Percentiles rank a stretch among this genome's conserved stretches.
phyloP scores from a whole-genome alignment of 768 basidiomycete species.

The Lepiota venenata region DNA sequence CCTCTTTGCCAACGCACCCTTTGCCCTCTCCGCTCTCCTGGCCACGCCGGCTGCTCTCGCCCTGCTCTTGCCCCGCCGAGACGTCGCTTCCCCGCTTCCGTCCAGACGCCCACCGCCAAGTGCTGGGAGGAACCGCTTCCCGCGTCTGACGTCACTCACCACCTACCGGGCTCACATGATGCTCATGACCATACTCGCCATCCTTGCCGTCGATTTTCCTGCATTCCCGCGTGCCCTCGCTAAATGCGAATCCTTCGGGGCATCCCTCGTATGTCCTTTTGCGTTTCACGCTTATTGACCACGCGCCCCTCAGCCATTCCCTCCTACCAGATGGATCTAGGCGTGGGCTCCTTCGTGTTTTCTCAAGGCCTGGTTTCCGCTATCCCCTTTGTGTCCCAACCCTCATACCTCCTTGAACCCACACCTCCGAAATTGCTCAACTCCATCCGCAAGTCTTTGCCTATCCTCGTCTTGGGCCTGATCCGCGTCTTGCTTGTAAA shows the following conservation, averaged over 20 bases:
- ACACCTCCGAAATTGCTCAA: slow-evolving; percentile 46
- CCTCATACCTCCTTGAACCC: slow-evolving; percentile 46
- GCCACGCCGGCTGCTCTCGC: slow-evolving; percentile 42
- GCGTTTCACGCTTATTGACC: background rate
- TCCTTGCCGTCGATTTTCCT: slow-evolving; percentile 94
- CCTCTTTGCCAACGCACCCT: slow-evolving; percentile 57
- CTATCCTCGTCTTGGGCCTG: slow-evolving; percentile 71
- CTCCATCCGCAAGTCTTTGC: slow-evolving; percentile 56
- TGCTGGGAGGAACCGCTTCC: slow-evolving; percentile 20
- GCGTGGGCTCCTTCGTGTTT: slow-evolving; percentile 97
- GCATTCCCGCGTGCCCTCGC: slow-evolving; percentile 86
- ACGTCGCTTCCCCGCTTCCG: slow-evolving; percentile 49
- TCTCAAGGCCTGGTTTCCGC: slow-evolving; percentile 94
- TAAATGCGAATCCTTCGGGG: slow-evolving; percentile 93
- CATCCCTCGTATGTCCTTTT: slow-evolving; percentile 70
- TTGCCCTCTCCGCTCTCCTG: slow-evolving; percentile 46
- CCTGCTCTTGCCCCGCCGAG: slow-evolving; percentile 38
- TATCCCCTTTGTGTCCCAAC: slow-evolving; percentile 69
- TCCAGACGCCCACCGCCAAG: slow-evolving; percentile 31
- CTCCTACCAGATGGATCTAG: slow-evolving; percentile 84
- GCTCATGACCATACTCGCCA: slow-evolving; percentile 85
- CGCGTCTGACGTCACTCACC: slow-evolving; percentile 73
- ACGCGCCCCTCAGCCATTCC: slow-evolving; percentile 5
- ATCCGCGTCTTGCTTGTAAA: slow-evolving; percentile 85
- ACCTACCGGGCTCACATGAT: slow-evolving; percentile 95